A percentile compares a stretch with the other conserved stretches of the same genome.
Conservation (phyloP, 345 rosid species). For the Citrus sp. region DNA sequence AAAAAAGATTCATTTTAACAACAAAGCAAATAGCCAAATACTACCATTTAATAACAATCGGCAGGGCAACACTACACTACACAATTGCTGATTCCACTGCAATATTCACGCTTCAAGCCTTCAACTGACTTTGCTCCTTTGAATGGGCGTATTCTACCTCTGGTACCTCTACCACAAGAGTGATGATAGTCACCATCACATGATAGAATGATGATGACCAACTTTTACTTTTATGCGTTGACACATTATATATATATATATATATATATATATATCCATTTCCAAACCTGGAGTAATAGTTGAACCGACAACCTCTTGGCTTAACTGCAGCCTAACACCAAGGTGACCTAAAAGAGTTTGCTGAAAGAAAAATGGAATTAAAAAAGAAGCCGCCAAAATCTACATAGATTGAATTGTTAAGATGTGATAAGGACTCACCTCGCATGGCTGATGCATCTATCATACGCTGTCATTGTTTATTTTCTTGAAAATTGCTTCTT, state of each 20-base stretch:
- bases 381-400: neutral
- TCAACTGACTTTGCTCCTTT: neutral
- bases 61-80: neutral
- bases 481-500: constrained; percentile 20
- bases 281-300: neutral
- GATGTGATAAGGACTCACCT: constrained; percentile 10
- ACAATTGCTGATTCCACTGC: neutral
- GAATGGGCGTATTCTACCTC: neutral
- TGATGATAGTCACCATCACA: neutral
- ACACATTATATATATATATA: neutral
- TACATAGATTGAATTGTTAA: neutral
- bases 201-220: neutral
- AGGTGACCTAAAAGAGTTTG: neutral
- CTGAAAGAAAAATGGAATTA: neutral
- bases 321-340: neutral
- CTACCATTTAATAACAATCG: neutral
- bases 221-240: neutral
- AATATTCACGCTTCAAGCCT: neutral
- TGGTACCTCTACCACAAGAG: neutral
- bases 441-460: neutral
- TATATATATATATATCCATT: neutral
- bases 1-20: neutral
- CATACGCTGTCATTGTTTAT: constrained; percentile 12
- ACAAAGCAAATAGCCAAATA: neutral
- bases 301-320: neutral